phyloP scores from a whole-genome alignment of 805 yeast species.

The Candida argentea region DNA sequence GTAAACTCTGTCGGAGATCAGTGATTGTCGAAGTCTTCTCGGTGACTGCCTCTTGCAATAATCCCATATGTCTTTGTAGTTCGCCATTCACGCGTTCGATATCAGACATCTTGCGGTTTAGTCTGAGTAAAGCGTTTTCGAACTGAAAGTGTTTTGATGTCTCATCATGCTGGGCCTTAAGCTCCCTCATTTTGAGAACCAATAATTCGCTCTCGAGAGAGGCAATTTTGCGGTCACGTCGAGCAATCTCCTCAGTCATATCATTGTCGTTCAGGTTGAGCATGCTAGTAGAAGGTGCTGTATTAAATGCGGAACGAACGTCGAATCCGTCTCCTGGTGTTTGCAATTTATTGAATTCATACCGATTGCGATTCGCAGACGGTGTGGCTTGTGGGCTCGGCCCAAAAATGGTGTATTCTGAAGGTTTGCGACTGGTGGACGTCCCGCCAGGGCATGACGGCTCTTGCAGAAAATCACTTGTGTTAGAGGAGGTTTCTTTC shows the following conservation, averaged over 20 bases:
- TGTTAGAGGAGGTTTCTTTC: too few relatives aligned
- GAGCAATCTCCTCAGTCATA: constrained; percentile 12
- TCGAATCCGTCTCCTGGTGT: too few relatives aligned
- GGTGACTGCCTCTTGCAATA: constrained; percentile 47
- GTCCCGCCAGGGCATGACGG: too few relatives aligned
- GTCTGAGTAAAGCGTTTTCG: constrained; percentile 48
- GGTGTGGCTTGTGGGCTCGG: too few relatives aligned
- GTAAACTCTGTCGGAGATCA: constrained; percentile 39
- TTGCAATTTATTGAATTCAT: too few relatives aligned
- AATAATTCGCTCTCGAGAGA: constrained; percentile 21
- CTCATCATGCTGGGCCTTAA: constrained; percentile 27
- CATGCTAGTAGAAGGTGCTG: neutral
- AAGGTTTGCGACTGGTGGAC: too few relatives aligned
- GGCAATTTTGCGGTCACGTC: constrained; percentile 20
- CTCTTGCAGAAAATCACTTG: too few relatives aligned
- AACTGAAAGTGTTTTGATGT: constrained; percentile 42
- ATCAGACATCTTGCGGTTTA: constrained; percentile 50
- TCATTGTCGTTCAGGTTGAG: neutral
- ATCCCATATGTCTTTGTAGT: constrained; percentile 44
- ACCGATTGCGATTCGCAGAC: too few relatives aligned
- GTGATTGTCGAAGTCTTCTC: constrained; percentile 48
- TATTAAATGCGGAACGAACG: too few relatives aligned
- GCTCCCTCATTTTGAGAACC: constrained; percentile 17
- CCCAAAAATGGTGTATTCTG: too few relatives aligned
- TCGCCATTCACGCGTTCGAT: constrained; percentile 52